Conservation (phyloP, 495 filamentous ascomycete species). For the Peziza echinospora region DNA sequence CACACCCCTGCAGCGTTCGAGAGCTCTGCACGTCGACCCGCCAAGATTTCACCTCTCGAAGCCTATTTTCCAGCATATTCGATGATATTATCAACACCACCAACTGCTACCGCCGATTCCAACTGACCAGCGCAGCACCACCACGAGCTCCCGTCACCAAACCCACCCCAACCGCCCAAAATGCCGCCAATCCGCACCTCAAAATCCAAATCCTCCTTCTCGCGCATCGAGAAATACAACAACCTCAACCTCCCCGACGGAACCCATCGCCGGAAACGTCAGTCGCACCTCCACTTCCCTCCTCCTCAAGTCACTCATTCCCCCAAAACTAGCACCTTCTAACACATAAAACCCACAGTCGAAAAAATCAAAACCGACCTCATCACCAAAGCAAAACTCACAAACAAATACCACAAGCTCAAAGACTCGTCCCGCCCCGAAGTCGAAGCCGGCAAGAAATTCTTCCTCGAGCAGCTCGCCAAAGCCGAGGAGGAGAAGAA, state of each 20-base stretch:
- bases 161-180: no score
- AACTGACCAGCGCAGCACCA: no score
- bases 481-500: conserved; percentile 11
- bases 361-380: conserved; percentile 80
- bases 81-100: no score
- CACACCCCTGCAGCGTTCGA: no score
- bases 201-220: no score
- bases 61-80: no score
- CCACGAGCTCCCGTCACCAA: no score
- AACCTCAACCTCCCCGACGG: conserved; percentile 73
- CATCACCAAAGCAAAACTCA: conserved; percentile 84
- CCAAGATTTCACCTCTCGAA: no score
- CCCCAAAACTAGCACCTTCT: conserved; percentile 1
- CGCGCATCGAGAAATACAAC: background rate
- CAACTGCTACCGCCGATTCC: no score
- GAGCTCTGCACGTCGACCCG: no score
- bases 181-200: no score
- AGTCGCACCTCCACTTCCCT: background rate
- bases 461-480: conserved; percentile 6
- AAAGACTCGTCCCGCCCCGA: conserved; percentile 31
- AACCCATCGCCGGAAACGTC: conserved; percentile 74
- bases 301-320: background rate
- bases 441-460: conserved; percentile 17
- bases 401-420: conserved; percentile 79
- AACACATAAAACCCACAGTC: conserved; percentile 29